Conservation (phyloP, 2,329 filamentous ascomycete species). For the Microsporum ferrugineum region DNA sequence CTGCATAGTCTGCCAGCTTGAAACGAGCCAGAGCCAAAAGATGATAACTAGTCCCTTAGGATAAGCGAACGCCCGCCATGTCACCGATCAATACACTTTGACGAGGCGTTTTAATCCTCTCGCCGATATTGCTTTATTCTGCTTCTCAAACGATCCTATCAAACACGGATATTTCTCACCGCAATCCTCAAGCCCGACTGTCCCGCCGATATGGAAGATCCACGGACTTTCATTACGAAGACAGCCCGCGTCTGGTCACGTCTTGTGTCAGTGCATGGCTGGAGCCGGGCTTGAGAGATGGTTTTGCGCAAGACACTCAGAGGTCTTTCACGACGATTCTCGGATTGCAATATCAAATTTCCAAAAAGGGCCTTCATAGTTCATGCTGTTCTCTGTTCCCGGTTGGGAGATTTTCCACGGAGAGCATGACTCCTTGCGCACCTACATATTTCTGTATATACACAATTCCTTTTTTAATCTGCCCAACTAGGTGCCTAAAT, state of each 20-base stretch:
- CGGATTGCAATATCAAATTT: conserved; percentile 29
- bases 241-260: background rate
- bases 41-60: background rate
- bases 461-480: background rate
- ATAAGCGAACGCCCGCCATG: background rate
- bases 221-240: conserved; percentile 2
- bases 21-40: background rate
- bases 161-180: background rate
- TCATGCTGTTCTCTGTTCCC: conserved; percentile 27
- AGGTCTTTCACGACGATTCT: conserved; percentile 4
- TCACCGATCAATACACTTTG: background rate
- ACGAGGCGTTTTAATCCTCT: background rate
- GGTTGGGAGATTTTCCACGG: conserved; percentile 20
- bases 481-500: background rate
- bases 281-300: background rate
- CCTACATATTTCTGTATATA: conserved; percentile 22
- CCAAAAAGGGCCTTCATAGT: conserved; percentile 36
- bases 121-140: background rate
- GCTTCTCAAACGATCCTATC: background rate
- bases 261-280: conserved; percentile 4
- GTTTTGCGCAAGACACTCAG: conserved; percentile 3
- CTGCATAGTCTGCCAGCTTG: too few species aligned
- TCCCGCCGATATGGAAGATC: background rate
- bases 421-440: conserved; percentile 39
- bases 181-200: conserved; percentile 3